A percentile compares a stretch with the other conserved stretches of the same genome.
Conservation (phyloP, 305 asterid species). For the Solanum hybrid region DNA sequence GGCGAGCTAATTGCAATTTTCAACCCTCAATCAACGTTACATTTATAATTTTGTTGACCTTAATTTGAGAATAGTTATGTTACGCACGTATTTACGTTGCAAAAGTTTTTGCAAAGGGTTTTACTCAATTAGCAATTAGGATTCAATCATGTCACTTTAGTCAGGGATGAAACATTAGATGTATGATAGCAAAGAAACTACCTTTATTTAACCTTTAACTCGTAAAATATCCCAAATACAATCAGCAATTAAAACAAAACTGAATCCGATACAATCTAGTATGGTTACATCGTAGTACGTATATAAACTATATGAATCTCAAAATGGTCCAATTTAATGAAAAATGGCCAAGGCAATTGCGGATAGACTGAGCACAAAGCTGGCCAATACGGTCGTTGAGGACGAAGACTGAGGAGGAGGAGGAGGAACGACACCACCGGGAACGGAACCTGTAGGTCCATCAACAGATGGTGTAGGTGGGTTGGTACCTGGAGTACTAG, state of each 20-base stretch:
- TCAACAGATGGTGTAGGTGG: neutral
- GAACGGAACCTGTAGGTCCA: conserved; percentile 1
- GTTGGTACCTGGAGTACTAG: conserved; percentile 10
- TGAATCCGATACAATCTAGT: neutral
- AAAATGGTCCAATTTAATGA: neutral
- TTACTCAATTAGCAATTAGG: neutral
- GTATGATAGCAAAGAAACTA: neutral
- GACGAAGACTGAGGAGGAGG: conserved; percentile 4
- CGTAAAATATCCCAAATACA: neutral
- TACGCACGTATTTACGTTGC: neutral
- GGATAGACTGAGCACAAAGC: neutral
- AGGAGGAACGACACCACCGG: neutral
- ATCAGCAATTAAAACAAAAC: neutral
- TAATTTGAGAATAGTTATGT: neutral
- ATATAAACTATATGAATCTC: neutral
- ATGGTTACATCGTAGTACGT: neutral
- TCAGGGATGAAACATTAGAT: neutral
- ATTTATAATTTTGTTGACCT: neutral
- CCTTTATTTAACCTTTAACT: neutral
- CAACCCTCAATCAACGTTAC: neutral
- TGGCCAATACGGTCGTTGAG: neutral
- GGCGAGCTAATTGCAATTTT: neutral
- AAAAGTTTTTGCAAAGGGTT: neutral
- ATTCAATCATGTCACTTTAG: neutral
- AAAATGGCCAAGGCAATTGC: conserved; percentile 1